A percentile compares a stretch with the other conserved stretches of the same genome.
Conservation (phyloP, 208 protist genomes). For the Phytomonas sp. region DNA sequence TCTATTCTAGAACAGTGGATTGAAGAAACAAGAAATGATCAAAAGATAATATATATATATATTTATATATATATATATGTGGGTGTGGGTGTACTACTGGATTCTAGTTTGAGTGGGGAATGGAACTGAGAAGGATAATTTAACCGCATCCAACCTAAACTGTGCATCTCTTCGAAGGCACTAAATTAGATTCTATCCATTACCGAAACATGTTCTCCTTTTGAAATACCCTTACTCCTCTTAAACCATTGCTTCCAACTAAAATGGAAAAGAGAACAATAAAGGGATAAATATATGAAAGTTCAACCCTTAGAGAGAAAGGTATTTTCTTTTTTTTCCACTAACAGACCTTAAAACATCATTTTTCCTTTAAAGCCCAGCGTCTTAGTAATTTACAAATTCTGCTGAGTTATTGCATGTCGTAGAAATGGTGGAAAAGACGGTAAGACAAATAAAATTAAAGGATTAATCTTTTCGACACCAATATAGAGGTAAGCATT, state of each 20-base stretch:
- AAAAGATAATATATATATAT: slow-evolving; percentile 8
- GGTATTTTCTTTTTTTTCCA: neutral
- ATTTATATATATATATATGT: slow-evolving; percentile 7
- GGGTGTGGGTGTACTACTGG: neutral
- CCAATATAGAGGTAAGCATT: slow-evolving; percentile 2
- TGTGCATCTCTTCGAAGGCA: neutral
- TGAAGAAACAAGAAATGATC: slow-evolving; percentile 11
- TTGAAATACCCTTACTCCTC: neutral
- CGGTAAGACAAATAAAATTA: neutral
- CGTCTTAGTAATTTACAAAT: neutral
- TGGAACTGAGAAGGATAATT: neutral
- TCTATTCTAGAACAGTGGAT: neutral
- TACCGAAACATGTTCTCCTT: neutral
- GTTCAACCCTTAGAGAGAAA: neutral
- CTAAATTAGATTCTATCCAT: neutral
- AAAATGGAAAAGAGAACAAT: neutral
- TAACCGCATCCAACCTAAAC: neutral
- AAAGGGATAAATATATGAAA: neutral
- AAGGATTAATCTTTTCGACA: neutral
- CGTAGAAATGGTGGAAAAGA: neutral
- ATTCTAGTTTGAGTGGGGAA: neutral
- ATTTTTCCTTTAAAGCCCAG: slow-evolving; percentile 5
- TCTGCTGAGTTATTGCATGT: neutral
- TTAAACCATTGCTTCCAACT: neutral
- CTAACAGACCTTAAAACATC: neutral